Evolutionary conservation across 2,329 filamentous ascomycete species (phyloP).

Genomic region (Cercospora sp.): DNA sequence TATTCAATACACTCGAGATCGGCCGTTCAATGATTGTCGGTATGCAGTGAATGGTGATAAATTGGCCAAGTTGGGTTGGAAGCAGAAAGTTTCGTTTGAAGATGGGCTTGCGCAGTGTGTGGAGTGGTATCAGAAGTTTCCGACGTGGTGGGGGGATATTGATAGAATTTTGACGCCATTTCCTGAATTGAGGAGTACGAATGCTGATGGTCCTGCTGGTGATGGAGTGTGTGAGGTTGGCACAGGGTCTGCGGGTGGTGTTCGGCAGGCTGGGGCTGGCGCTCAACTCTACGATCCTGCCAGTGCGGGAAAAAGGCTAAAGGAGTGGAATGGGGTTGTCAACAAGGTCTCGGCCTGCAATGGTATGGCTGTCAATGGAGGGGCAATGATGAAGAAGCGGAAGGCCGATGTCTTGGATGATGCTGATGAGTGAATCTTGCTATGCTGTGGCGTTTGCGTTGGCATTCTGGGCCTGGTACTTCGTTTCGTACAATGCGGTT

Average conservation of each 20-base stretch:
- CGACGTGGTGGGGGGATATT: slow-evolving; percentile 72
- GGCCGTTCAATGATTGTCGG: slow-evolving; percentile 74
- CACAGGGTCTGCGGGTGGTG: background rate
- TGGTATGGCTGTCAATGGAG: slow-evolving; percentile 8
- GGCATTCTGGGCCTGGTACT: background rate
- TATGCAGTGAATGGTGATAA: slow-evolving; percentile 72
- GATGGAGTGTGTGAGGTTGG: slow-evolving; percentile 1
- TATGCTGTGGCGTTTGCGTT: background rate
- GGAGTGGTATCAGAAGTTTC: slow-evolving; percentile 67
- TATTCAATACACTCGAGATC: slow-evolving; percentile 73
- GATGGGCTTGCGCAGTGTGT: slow-evolving; percentile 65
- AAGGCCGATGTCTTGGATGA: slow-evolving; percentile 29
- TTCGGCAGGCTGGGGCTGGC: slow-evolving; percentile 19
- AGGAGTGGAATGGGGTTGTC: slow-evolving; percentile 10
- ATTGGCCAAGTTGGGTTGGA: slow-evolving; percentile 66
- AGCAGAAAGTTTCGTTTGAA: slow-evolving; percentile 64
- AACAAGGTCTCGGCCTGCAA: slow-evolving; percentile 1
- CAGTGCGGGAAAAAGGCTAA: slow-evolving; percentile 9
- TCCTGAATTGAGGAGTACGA: slow-evolving; percentile 43
- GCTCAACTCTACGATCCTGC: slow-evolving; percentile 15
- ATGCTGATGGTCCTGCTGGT: background rate
- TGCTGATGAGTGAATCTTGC: slow-evolving; percentile 17
- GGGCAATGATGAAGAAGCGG: slow-evolving; percentile 25
- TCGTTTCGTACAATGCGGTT: background rate
- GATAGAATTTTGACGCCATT: slow-evolving; percentile 66